Evolutionary conservation across 2,329 filamentous ascomycete genomes (phyloP), one percentile per base, ranked within the genome.

Genomic region (Curvularia verruculosa): DNA sequence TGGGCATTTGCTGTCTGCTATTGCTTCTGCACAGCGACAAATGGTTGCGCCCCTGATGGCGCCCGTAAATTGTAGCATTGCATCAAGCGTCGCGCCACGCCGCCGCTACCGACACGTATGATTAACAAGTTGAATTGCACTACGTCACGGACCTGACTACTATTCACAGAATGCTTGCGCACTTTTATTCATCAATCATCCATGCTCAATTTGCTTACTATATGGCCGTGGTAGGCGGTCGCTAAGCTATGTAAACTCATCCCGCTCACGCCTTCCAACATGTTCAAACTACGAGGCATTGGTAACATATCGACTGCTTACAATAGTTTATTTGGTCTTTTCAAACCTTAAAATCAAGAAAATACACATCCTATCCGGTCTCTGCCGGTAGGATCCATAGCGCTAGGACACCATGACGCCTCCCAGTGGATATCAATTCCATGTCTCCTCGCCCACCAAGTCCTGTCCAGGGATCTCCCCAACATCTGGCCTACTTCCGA

Each of bases 361-460:
- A 62, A 29, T 34, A 54, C 24, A 39, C 36, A 24, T 24, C 44
- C 19, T 24, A 50, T 31, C 43, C 56, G 21, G 41, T 34, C 10
- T 49, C 37, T n/a, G 41, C 43, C 23, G n/a, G n/a, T n/a, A 19
- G 40, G 46, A 37, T 52, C 26, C 39, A 45, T 54, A 24, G 50
- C 58, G 58, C 50, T 54, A 41, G 19, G 40, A 54, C 47, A 52
- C 58, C 58, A 48, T 34, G 54, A 54, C 55, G 50, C 55, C 44
- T 57, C 39, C 34, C 46, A 34, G 28, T 18, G 34, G 10, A 34
- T 36, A 23, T 21, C 49, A 37, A 19, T 13, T 13, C 9, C 29
- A 24, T 29, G 21, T 44, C 39, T 36, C 15, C 15, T 26, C 40
- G 15, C 49, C 37, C 10, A 18, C 29, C 37, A 19, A 39, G 36